These are phyloP conservation scores for Paraphaeosphaeria sporulosa DNA, from an alignment of 2,329 filamentous ascomycete genomes.

Conservation along the genomic window DNA sequence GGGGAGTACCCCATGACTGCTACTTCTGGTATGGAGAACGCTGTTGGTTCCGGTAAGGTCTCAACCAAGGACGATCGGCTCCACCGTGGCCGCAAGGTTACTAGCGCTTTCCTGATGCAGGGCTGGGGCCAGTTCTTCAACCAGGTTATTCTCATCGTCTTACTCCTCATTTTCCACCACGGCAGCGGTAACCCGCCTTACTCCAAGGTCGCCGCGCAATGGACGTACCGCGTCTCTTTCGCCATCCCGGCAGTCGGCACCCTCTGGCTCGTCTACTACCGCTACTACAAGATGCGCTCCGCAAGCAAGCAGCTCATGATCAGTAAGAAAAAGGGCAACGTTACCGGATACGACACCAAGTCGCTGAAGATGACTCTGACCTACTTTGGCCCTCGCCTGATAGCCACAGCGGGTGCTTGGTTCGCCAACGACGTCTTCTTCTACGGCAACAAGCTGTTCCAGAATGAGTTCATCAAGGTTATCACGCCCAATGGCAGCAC, in stretches of 20 bases:
- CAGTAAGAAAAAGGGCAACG: constrained; percentile 84
- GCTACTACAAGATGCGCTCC: constrained; percentile 91
- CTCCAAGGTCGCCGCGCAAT: constrained; percentile 78
- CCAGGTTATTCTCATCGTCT: constrained; percentile 85
- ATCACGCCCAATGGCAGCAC: constrained; percentile 74
- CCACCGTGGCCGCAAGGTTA: constrained; percentile 94
- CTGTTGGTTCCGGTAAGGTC: constrained; percentile 82
- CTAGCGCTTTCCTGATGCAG: constrained; percentile 96
- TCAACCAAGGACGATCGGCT: constrained; percentile 93
- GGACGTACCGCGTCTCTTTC: constrained; percentile 91
- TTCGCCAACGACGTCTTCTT: constrained; percentile 99
- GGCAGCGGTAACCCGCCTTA: constrained; percentile 80
- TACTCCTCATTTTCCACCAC: constrained; percentile 88
- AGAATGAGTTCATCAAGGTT: constrained; percentile 85
- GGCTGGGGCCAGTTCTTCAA: constrained; percentile 97
- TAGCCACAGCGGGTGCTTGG: constrained; percentile 89
- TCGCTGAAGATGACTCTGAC: constrained; percentile 80
- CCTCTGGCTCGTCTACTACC: constrained; percentile 94
- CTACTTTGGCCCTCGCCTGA: constrained; percentile 84
- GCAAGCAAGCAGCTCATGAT: constrained; percentile 82
- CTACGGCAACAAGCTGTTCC: constrained; percentile 99
- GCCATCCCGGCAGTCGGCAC: constrained; percentile 90
- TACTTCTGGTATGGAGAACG: constrained; percentile 92
- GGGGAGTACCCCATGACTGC: constrained; percentile 98
- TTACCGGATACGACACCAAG: constrained; percentile 91